Percentiles rank a stretch among this genome's conserved stretches.
phyloP scores from a whole-genome alignment of 192 early-diverging fungal genomes.

The Rhizoclosmatium sp. region DNA sequence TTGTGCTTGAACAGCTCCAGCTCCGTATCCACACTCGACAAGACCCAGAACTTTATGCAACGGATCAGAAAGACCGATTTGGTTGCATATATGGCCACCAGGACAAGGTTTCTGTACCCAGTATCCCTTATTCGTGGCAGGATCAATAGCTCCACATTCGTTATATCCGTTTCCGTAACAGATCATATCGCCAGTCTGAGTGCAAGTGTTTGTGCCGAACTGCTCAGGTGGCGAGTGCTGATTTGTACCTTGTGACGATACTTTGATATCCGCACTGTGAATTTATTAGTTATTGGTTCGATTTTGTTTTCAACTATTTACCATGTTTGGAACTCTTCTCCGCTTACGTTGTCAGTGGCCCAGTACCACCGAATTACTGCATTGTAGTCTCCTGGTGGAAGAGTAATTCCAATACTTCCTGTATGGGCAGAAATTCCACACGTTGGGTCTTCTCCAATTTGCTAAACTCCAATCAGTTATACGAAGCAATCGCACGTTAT shows the following conservation, averaged over 20 bases:
- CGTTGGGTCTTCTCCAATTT: neutral
- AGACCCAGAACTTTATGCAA: neutral
- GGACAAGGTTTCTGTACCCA: slow-evolving; percentile 16
- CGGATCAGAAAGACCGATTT: neutral
- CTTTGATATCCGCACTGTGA: slow-evolving; percentile 23
- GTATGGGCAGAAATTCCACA: slow-evolving; percentile 1
- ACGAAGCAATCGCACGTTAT: neutral
- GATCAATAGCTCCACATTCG: neutral
- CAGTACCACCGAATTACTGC: slow-evolving; percentile 10
- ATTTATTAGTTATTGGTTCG: too few species aligned
- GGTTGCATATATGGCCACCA: neutral
- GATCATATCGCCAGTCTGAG: slow-evolving; percentile 1
- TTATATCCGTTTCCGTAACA: neutral
- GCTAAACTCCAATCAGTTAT: neutral
- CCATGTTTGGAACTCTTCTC: slow-evolving; percentile 26
- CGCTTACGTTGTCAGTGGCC: neutral
- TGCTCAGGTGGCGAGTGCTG: neutral
- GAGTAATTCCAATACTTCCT: neutral
- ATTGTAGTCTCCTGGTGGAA: slow-evolving; percentile 14
- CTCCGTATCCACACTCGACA: neutral
- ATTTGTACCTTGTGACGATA: slow-evolving; percentile 9
- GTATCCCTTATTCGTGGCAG: neutral
- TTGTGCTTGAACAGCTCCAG: neutral
- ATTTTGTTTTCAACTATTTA: neutral
- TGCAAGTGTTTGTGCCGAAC: neutral